Conservation (phyloP, 1,139 yeast species). For the Wickerhamomyces sp. region DNA sequence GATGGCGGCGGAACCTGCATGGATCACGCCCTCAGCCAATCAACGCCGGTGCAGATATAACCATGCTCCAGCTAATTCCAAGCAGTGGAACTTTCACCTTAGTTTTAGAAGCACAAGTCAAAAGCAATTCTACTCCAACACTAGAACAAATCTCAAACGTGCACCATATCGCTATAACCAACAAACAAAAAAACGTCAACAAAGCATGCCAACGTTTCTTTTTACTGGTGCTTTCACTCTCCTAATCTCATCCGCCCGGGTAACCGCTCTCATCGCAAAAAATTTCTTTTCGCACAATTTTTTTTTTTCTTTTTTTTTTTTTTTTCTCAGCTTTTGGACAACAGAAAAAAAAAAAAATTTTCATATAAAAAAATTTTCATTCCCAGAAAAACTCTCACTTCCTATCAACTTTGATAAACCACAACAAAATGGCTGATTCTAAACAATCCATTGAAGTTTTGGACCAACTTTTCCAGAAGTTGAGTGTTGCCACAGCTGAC, state of each 20-base stretch:
- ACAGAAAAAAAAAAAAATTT: slow-evolving; percentile 2
- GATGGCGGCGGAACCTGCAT: too few relatives aligned
- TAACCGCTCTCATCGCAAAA: neutral
- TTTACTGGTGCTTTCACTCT: neutral
- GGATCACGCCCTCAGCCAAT: too few relatives aligned
- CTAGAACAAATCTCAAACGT: neutral
- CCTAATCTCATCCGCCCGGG: too few relatives aligned
- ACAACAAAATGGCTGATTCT: slow-evolving; percentile 34
- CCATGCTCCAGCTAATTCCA: too few relatives aligned
- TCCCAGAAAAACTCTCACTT: slow-evolving; percentile 1
- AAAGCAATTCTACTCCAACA: too few relatives aligned
- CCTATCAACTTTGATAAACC: slow-evolving; percentile 1
- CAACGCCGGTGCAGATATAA: too few relatives aligned
- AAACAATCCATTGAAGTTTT: slow-evolving; percentile 62
- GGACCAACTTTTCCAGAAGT: slow-evolving; percentile 88
- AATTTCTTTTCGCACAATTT: neutral
- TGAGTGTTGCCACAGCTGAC: slow-evolving; percentile 82
- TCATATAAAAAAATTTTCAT: slow-evolving; percentile 4
- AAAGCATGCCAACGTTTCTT: neutral
- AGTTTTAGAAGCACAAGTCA: too few relatives aligned
- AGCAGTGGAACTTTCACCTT: too few relatives aligned
- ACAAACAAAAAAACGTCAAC: too few relatives aligned
- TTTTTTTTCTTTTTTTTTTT: neutral
- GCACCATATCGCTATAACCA: neutral
- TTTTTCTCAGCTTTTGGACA: neutral